Evolutionary conservation across 2,329 filamentous ascomycete species (phyloP).

Genomic region (Verticillium isaacii): DNA sequence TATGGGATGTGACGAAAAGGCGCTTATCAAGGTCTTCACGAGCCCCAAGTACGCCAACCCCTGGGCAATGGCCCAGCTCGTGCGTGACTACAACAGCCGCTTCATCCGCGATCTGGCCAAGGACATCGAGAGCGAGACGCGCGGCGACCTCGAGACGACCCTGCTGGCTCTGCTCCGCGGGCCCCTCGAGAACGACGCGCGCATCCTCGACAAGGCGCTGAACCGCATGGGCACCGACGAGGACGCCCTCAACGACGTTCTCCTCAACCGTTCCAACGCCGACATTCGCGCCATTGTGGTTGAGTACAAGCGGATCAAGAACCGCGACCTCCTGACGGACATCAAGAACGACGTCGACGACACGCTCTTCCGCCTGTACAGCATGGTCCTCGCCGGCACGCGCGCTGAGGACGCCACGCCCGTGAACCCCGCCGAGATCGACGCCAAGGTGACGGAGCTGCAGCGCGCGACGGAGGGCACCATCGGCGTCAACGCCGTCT

Average conservation of each 20-base stretch:
- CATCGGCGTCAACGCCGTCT: constrained; percentile 21
- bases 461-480: constrained; percentile 26
- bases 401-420: constrained; percentile 22
- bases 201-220: constrained; percentile 22
- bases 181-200: constrained; percentile 26
- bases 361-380: constrained; percentile 24
- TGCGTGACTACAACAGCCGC: constrained; percentile 24
- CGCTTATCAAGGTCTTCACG: constrained; percentile 22
- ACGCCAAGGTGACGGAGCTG: constrained; percentile 25
- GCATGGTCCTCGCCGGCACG: constrained; percentile 22
- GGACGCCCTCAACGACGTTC: constrained; percentile 26
- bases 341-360: constrained; percentile 26
- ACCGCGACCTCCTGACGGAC: constrained; percentile 22
- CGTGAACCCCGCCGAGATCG: constrained; percentile 21
- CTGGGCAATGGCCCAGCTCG: constrained; percentile 25
- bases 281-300: constrained; percentile 25
- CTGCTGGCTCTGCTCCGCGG: constrained; percentile 24
- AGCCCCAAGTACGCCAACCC: constrained; percentile 25
- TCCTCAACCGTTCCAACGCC: constrained; percentile 29
- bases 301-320: constrained; percentile 22
- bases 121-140: constrained; percentile 27
- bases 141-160: constrained; percentile 22
- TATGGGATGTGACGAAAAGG: constrained; percentile 26
- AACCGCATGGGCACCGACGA: constrained; percentile 25
- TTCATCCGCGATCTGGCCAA: constrained; percentile 26